Evolutionary conservation across 352 stramenopile genomes (phyloP), one percentile per base, ranked within the genome.

Genomic region (Pythium rhizo-oryzae): DNA sequence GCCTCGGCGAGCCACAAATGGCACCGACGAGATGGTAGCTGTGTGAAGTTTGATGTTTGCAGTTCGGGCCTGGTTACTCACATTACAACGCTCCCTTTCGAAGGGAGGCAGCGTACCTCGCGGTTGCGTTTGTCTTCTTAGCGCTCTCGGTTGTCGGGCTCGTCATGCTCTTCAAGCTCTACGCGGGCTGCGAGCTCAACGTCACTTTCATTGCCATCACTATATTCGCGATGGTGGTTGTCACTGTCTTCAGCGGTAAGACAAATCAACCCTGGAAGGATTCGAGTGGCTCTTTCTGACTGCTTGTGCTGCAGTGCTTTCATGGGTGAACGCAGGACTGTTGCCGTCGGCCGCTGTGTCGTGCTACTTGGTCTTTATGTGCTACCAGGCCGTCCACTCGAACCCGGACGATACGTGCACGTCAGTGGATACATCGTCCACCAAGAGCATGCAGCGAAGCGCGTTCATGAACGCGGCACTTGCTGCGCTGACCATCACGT

Each of bases 281-380:
- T 1, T 47, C 13, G 41, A 47, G 15, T n/a, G 13, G 41, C 41
- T 0, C 13, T 47, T 16, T n/a, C 41, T 47, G 15, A 47, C 41
- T 21, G 7, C 3, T 44, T 28, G 16, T 15, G 6, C 2, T 18
- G 16, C 21, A 93, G 85, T 89, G 9, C 76, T 79, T 8, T 70
- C 73, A 33, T 90, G 82, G 82, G 72, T 83, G 30, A 85, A 86
- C 43, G 78, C 81, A 8, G 85, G 85, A 2, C 63, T 94, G 19
- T 70, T 94, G 12, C 85, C 85, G 6, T 76, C 85, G 8, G 70
- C 79, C 7, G 73, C 72, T 19, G 76, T 91, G 39, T 77, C 82
- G 13, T 69, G 78, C 25, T 94, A 91, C 58, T 75, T 89, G 35
- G 75, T 90, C 18, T 81, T 89, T 41, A 70, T 94, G 57, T 91